Evolutionary conservation across 1,284 basidiomycete species (phyloP), one percentile per base, ranked within the genome.

Genomic region (Hemileia vastatrix): DNA sequence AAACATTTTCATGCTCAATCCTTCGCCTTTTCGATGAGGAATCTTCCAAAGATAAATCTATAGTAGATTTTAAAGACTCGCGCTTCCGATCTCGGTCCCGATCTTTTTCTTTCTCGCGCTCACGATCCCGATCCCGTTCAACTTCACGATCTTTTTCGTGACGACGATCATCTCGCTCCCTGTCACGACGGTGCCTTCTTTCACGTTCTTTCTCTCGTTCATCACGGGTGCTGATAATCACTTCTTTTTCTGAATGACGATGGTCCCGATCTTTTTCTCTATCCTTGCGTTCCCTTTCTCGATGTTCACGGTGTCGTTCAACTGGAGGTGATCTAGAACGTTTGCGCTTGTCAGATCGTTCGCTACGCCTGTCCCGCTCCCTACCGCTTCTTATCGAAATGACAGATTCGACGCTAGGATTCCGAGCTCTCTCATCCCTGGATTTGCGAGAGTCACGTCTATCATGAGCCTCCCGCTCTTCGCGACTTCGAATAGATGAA

Each of bases 341-440:
- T 18, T 61, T 61, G 27, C 58, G 31, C 51, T 61, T 61, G 21
- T 61, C 58, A 36, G 43, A 47, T n/a, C 65, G 62, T 21, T 66
- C 68, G n/a, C 66, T 62, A n/a, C 51, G 32, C n/a, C 63, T 58
- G 6, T 64, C 63, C 45, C 52, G 24, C 19, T 54, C 55, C 19
- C 66, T 27, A 33, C 48, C 62, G 31, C 56, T 33, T 15, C 45
- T 52, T 23, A 51, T 55, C 50, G 50, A 64, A 27, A 43, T 53
- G 44, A 65, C 50, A 11, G 67, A 65, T 54, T 67, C 67, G 24
- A 63, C 66, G 50, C 67, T 67, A 24, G 51, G 63, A 2, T 65
- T 64, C 36, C 57, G 48, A 9, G 66, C 64, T 43, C 59, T 57
- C 15, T 67, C 65, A 11, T 81, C 71, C 70, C 81, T 76, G 55